Evolutionary conservation across 768 basidiomycete genomes (phyloP), one percentile per base, ranked within the genome.

Genomic region (Strobilomyces echinocephalus): DNA sequence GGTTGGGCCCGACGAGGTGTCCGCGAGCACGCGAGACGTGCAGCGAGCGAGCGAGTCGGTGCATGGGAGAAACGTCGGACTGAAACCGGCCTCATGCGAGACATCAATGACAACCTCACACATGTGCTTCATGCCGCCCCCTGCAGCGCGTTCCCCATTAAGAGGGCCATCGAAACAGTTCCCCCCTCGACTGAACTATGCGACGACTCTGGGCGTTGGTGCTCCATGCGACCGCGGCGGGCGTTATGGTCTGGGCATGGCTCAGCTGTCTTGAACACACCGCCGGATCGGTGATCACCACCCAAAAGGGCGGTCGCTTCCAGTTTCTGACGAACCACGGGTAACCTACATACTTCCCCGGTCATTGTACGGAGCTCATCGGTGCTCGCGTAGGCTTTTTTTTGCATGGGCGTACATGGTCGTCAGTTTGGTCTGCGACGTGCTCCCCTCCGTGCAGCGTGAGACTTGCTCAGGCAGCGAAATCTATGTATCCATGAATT

Each of bases 261-360:
- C 28, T 59, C 35, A 45, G 55, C 18, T 30, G 72, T 15, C 31
- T 26, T 15, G 24, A 30, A 1, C 35, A 53, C 1, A 39, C 39
- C 11, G n/a, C 18, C 7, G 39, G 39, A n/a, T 11, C 39, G 39
- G 72, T 67, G 56, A 76, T 83, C 1, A 36, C n/a, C 11, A 51
- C 58, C 3, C 81, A 80, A 60, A 79, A 77, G 57, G 85, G 86
- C 2, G 88, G 88, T 1, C 81, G 83, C 58, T 78, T 76, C 44
- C 85, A 85, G 65, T 92, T 80, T 63, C 71, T 92, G 50, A 93
- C 91, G 1, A 87, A 91, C 59, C 82, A 88, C 69, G 87, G 87
- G 88, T 65, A 46, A 46, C 24, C 24, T 24, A 24, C 4, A 15
- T 40, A 2, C 10, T 20, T 16, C 31, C 30, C 11, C 0, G 10